phyloP scores from a whole-genome alignment of 2,329 filamentous ascomycete genomes.

The Stemphylium vesicarium region DNA sequence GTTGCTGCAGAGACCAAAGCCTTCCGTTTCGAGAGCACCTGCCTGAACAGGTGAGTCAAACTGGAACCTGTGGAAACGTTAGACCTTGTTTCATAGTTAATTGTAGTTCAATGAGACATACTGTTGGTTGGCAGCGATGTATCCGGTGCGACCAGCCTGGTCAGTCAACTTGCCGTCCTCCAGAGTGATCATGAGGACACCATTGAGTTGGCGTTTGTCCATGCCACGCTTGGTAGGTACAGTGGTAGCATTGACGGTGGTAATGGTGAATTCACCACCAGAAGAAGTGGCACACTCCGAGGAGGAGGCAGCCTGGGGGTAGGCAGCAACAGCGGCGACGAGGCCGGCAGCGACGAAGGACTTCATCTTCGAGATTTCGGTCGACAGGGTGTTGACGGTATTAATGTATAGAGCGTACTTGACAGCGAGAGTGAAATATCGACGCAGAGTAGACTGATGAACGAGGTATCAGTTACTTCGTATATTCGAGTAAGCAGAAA shows the following conservation, averaged over 20 bases:
- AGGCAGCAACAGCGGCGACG: constrained; percentile 36
- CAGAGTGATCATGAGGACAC: constrained; percentile 67
- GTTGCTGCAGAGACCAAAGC: constrained; percentile 75
- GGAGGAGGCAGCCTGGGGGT: constrained; percentile 50
- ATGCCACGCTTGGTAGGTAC: constrained; percentile 32
- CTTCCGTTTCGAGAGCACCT: constrained; percentile 72
- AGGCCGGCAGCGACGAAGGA: constrained; percentile 39
- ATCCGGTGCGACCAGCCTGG: constrained; percentile 70
- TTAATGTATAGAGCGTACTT: constrained; percentile 16
- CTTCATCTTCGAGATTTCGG: constrained; percentile 35
- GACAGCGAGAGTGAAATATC: constrained; percentile 24
- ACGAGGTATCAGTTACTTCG: constrained; percentile 46
- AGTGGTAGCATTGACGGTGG: constrained; percentile 57
- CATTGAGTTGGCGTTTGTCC: constrained; percentile 36
- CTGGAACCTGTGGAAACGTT: constrained; percentile 44
- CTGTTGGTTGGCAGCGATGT: constrained; percentile 81
- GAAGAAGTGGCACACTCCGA: constrained; percentile 60
- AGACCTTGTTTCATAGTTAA: constrained; percentile 1
- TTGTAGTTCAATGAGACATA: constrained; percentile 15
- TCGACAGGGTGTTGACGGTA: constrained; percentile 8
- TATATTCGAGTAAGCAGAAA: constrained; percentile 9
- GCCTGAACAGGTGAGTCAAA: constrained; percentile 60
- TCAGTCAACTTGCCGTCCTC: constrained; percentile 70
- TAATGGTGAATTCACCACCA: constrained; percentile 65
- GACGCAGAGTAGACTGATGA: constrained; percentile 43